Base-by-base conservation (phyloP, 2,329 filamentous ascomycete genomes). In the Trichophyton rubrum region DNA sequence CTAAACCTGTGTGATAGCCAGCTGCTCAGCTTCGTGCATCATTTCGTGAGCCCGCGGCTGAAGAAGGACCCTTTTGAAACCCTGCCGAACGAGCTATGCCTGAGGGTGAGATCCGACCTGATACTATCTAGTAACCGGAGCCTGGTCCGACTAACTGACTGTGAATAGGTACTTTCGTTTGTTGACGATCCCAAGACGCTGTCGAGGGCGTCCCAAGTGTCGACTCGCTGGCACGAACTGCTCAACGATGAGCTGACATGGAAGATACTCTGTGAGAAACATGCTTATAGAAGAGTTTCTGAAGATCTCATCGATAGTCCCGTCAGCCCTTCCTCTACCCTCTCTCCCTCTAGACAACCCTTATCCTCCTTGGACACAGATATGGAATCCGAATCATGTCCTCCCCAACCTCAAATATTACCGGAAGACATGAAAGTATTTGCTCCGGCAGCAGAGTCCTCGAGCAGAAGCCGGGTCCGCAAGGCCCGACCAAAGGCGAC, bases 201-300 rank as follows among this genome's bases (percentile, higher is more conserved):
- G 55, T 92, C 91, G 43, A 83, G 93, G 71, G 89, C 93, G 59
- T 96, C 92, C 3, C 92, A 97, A 72, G 93, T 99, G n/a, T 99
- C 93, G 59, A 85, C 85, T 65, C 83, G 91, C 72, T 99, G 93
- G 93, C 84, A 89, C 64, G 91, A 96, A 73, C 80, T 99, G 6
- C 80, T 99, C 57, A 92, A 88, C 70, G 93, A 99, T 72, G 93
- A 99, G 73, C 91, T 96, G 75, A 95, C 93, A 0, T 99, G 93
- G 93, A 96, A 96, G 77, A 90, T 93, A 63, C 81, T 99, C 20
- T 97, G 92, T 72, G 90, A 95, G 65, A 96, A 96, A 75, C 92
- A 96, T 72, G 90, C 93, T 63, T 99, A 96, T 73, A 84, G 82
- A 56, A 74, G 79, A 58, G 71, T 81, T 58, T 79, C 80, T 74